phyloP scores from a whole-genome alignment of 192 early-diverging fungal species.

The Martensiomyces pterosporus region DNA sequence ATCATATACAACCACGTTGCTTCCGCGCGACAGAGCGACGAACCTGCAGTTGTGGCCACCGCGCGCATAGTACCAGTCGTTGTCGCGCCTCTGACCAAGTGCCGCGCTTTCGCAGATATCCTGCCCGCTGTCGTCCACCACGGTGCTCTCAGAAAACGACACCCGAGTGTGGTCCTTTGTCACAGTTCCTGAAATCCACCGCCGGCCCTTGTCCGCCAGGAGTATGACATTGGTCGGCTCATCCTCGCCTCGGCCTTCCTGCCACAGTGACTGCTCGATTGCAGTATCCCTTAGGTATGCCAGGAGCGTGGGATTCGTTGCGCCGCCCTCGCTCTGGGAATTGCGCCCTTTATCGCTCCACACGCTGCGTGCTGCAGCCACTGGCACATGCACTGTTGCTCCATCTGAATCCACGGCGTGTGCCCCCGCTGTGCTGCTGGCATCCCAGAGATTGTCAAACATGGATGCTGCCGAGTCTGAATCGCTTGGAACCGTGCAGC shows the following conservation, averaged over 20 bases:
- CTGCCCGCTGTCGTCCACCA: background rate
- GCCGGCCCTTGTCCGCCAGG: constrained; percentile 8
- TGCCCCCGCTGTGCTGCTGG: no score
- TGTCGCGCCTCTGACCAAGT: background rate
- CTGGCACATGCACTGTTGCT: background rate
- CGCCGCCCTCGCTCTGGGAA: background rate
- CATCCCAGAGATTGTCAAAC: no score
- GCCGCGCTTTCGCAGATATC: background rate
- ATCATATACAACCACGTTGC: constrained; percentile 18
- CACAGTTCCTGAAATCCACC: constrained; percentile 6
- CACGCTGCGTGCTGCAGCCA: constrained; percentile 12
- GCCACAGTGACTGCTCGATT: constrained; percentile 8
- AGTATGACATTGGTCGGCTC: background rate
- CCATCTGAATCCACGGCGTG: no score
- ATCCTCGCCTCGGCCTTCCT: no score
- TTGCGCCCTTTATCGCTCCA: constrained; percentile 6
- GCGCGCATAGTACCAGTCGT: constrained; percentile 21
- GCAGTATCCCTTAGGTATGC: background rate
- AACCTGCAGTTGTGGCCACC: constrained; percentile 6
- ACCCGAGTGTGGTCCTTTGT: no score
- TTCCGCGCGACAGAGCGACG: constrained; percentile 10
- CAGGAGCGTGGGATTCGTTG: background rate
- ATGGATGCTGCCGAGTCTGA: no score
- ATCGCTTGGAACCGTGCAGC: constrained; percentile 7
- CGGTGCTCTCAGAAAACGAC: no score